Percentiles rank a stretch among this genome's conserved stretches.
These are phyloP conservation scores for Circinella umbellata DNA, from an alignment of 371 early-diverging fungal species.

Conservation along the genomic window DNA sequence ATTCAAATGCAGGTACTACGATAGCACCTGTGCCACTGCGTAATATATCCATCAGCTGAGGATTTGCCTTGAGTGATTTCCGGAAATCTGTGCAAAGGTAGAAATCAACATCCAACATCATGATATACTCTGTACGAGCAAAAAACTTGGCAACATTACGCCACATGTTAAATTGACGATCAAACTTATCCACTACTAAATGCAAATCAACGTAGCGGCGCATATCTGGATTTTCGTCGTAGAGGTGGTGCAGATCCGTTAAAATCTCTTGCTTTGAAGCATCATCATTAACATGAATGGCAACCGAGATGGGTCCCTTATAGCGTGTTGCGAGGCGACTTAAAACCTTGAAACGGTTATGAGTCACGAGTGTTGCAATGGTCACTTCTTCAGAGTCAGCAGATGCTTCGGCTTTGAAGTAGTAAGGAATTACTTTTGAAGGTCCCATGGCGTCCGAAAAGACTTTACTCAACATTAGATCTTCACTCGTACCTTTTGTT, in stretches of 20 bases:
- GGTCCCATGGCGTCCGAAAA: constrained; percentile 67
- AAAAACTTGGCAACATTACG: constrained; percentile 69
- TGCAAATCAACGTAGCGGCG: constrained; percentile 61
- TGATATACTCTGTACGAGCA: constrained; percentile 60
- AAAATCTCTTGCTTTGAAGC: constrained; percentile 48
- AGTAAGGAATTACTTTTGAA: constrained; percentile 64
- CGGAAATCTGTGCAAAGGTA: constrained; percentile 63
- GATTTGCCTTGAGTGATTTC: constrained; percentile 41
- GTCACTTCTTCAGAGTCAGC: constrained; percentile 61
- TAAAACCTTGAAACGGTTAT: constrained; percentile 52
- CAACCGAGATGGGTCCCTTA: constrained; percentile 65
- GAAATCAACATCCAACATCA: constrained; percentile 69
- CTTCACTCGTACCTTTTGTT: constrained; percentile 35
- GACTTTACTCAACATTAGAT: constrained; percentile 56
- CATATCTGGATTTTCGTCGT: constrained; percentile 55
- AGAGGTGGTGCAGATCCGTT: constrained; percentile 52
- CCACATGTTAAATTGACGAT: constrained; percentile 72
- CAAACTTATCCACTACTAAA: constrained; percentile 62
- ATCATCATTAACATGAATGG: constrained; percentile 68
- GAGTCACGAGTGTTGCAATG: constrained; percentile 61
- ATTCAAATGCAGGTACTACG: constrained; percentile 69
- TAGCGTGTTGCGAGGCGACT: constrained; percentile 59
- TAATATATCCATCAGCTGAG: constrained; percentile 49
- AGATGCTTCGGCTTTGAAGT: constrained; percentile 49
- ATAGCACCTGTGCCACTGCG: constrained; percentile 54